A percentile compares a stretch with the other conserved stretches of the same genome.
These are phyloP conservation scores for Babesia sp. DNA, from an alignment of 169 alveolate genomes.

Conservation along the genomic window DNA sequence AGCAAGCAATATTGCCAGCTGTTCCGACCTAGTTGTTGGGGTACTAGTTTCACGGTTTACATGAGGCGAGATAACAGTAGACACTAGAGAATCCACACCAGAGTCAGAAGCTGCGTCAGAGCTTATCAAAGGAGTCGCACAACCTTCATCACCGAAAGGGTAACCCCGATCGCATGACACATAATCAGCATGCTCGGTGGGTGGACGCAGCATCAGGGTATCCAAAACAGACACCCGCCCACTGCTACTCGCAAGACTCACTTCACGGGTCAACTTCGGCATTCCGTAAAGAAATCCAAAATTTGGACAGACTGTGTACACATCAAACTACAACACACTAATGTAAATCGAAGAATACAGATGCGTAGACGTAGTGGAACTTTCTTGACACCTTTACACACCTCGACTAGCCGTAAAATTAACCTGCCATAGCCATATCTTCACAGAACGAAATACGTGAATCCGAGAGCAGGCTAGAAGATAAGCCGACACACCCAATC, in stretches of 20 bases:
- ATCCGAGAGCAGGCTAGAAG: too few species aligned
- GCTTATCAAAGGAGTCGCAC: conserved; percentile 2
- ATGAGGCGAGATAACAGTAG: background rate
- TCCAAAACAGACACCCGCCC: conserved; percentile 56
- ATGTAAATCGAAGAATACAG: background rate
- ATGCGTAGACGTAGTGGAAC: background rate
- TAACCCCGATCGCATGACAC: background rate
- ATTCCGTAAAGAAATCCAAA: background rate
- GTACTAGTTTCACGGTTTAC: conserved; percentile 21
- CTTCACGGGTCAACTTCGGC: background rate
- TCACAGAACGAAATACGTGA: background rate
- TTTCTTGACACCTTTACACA: background rate
- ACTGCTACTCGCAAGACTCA: background rate
- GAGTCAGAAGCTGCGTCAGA: conserved; percentile 7
- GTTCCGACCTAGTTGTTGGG: conserved; percentile 55
- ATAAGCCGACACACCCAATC: too few species aligned
- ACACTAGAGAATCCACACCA: background rate
- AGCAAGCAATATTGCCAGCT: conserved; percentile 43
- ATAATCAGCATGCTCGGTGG: conserved; percentile 22
- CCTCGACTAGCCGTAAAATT: background rate
- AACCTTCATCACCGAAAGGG: background rate
- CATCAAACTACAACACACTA: background rate
- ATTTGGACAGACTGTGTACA: background rate
- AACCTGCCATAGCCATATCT: background rate
- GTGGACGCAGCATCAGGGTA: conserved; percentile 52